Percentiles rank a stretch among this genome's conserved stretches.
phyloP scores from a whole-genome alignment of 177 flowering plant species.

The Vitis hybrid region DNA sequence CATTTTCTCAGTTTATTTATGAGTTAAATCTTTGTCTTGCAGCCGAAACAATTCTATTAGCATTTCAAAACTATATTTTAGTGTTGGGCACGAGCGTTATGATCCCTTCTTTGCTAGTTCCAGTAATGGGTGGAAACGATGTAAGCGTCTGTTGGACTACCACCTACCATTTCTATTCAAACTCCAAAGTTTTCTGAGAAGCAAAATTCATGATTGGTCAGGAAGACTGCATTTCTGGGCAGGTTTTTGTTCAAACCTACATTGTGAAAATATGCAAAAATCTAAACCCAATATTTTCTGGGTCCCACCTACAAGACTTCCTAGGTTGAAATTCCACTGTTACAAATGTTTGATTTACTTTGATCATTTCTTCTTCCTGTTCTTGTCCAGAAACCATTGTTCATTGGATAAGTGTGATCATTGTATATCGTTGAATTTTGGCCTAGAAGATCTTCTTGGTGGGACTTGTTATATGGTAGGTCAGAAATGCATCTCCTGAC shows the following conservation, averaged over 20 bases:
- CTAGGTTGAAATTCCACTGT: conserved; percentile 2
- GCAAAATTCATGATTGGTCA: not conserved
- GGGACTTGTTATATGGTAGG: not conserved
- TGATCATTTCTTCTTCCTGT: not conserved
- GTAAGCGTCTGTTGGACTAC: conserved; percentile 48
- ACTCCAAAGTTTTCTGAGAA: not conserved
- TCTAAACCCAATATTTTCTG: not conserved
- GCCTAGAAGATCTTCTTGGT: not conserved
- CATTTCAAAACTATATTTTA: conserved; percentile 94
- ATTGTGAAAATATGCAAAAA: not conserved
- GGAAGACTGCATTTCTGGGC: not conserved
- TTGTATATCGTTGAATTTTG: not conserved
- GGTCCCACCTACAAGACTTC: not conserved
- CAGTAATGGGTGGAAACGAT: conserved; percentile 85
- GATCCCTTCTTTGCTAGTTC: conserved; percentile 86
- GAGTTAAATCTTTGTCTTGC: conserved; percentile 33
- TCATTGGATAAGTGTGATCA: not conserved
- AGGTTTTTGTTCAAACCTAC: not conserved
- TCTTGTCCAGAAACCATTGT: not conserved
- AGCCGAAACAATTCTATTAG: conserved; percentile 87
- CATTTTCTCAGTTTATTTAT: not conserved
- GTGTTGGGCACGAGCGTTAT: conserved; percentile 92
- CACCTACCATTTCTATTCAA: not conserved
- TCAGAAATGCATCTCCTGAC: not conserved
- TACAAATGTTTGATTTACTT: not conserved